These are phyloP conservation scores for Entophlyctis luteolus DNA, from an alignment of 192 early-diverging fungal genomes.

Conservation along the genomic window DNA sequence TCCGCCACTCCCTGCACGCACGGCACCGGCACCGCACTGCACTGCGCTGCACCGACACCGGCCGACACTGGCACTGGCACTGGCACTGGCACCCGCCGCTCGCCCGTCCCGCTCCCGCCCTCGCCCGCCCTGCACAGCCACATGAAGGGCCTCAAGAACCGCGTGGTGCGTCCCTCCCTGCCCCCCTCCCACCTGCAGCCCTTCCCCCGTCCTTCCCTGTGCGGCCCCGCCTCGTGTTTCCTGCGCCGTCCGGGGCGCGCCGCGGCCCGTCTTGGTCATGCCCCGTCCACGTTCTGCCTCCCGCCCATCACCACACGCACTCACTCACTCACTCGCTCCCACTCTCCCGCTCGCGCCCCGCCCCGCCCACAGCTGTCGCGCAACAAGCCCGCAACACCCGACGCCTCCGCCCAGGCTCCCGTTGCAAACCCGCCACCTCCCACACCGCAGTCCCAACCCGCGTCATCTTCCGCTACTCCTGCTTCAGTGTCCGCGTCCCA, in stretches of 20 bases:
- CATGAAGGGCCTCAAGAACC: constrained; percentile 53
- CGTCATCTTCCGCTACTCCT: constrained; percentile 8
- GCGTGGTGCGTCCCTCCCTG: constrained; percentile 35
- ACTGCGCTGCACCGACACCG: no score
- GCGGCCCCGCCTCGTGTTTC: neutral
- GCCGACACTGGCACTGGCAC: no score
- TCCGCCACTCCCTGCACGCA: neutral
- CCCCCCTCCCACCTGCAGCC: neutral
- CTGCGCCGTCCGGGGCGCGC: neutral
- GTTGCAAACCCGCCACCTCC: constrained; percentile 1
- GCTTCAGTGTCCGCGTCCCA: constrained; percentile 9
- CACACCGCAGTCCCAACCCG: constrained; percentile 15
- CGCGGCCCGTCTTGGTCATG: neutral
- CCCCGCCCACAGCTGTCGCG: constrained; percentile 35
- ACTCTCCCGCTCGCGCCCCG: neutral
- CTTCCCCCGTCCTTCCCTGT: neutral
- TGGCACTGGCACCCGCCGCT: no score
- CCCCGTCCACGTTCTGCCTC: neutral
- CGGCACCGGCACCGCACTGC: no score
- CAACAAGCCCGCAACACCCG: constrained; percentile 35
- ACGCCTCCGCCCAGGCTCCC: constrained; percentile 28
- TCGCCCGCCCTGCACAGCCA: no score
- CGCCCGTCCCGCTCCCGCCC: no score
- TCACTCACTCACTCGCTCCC: neutral
- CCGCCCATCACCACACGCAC: neutral